Evolutionary conservation across 768 basidiomycete genomes (phyloP), one percentile per base, ranked within the genome.

Genomic region (Russula brevipes): DNA sequence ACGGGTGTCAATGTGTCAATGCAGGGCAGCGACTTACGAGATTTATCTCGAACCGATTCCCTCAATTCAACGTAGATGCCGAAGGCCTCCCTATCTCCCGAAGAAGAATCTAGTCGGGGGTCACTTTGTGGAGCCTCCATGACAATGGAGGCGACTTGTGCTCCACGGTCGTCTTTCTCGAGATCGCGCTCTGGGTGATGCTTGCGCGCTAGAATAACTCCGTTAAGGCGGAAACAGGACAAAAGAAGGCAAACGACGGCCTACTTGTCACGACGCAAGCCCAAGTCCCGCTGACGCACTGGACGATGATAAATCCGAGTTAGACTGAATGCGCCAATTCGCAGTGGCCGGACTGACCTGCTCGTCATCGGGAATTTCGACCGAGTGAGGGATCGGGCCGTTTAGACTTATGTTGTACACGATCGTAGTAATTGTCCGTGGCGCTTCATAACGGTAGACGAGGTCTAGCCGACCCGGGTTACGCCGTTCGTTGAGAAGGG

Each of bases 371-470:
- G 71, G 65, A 54, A 68, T 49, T 12, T 49, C 64, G 36, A 60
- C 66, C 41, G 70, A 65, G 59, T 54, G 69, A 53, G 49, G 59
- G 41, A 76, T 65, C 36, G 71, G 64, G 11, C 69, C 74, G 35
- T 59, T 51, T 17, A 75, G 63, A 30, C 66, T 65, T 44, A 74
- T 69, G 59, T 57, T 59, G 63, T 75, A 75, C 46, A 61, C 59
- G 30, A 65, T 70, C 60, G 67, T 73, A 6, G 72, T 74, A 50
- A 72, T 53, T 36, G 70, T 73, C 12, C 73, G 72, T 36, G 72
- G 69, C 17, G 72, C 72, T 61, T 60, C 46, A 52, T 60, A 62
- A 56, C 66, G 66, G 33, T 41, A 55, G 58, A 61, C 61, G 49
- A 73, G 47, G 54, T 56, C 17, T 35, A 55, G 38, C 66, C 57